A percentile compares a stretch with the other conserved stretches of the same genome.
Evolutionary conservation across 306 rosid species (phyloP).

Genomic region (Rubus parviflorus): DNA sequence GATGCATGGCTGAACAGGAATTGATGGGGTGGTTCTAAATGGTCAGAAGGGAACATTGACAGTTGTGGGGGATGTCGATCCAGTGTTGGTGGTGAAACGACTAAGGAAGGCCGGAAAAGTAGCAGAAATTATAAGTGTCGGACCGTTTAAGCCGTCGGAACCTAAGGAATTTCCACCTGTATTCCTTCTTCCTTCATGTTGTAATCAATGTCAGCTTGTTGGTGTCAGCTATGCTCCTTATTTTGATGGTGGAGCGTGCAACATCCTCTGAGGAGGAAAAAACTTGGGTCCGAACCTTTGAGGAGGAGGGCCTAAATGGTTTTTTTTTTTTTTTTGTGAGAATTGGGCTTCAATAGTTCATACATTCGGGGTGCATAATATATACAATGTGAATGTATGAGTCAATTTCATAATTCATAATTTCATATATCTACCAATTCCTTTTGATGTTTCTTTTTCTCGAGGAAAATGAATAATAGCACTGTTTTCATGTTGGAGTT

Average conservation of each 20-base stretch:
- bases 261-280: not conserved
- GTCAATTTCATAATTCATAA: too few species aligned
- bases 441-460: too few species aligned
- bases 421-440: too few species aligned
- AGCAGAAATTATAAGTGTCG: not conserved
- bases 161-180: not conserved
- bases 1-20: not conserved
- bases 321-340: too few species aligned
- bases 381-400: too few species aligned
- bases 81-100: conserved; percentile 2
- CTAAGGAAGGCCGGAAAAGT: not conserved
- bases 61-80: not conserved
- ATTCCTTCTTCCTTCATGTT: not conserved
- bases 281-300: not conserved
- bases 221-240: not conserved
- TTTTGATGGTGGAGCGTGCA: not conserved
- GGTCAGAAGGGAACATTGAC: not conserved
- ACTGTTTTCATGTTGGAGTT: too few species aligned
- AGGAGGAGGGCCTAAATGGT: not conserved
- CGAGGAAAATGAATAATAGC: too few species aligned
- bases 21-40: not conserved
- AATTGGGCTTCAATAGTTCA: too few species aligned
- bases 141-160: not conserved
- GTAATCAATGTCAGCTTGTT: conserved; percentile 1
- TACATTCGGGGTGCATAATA: too few species aligned